phyloP scores from a whole-genome alignment of 2,329 filamentous ascomycete genomes.

The Metarhizium humberi region DNA sequence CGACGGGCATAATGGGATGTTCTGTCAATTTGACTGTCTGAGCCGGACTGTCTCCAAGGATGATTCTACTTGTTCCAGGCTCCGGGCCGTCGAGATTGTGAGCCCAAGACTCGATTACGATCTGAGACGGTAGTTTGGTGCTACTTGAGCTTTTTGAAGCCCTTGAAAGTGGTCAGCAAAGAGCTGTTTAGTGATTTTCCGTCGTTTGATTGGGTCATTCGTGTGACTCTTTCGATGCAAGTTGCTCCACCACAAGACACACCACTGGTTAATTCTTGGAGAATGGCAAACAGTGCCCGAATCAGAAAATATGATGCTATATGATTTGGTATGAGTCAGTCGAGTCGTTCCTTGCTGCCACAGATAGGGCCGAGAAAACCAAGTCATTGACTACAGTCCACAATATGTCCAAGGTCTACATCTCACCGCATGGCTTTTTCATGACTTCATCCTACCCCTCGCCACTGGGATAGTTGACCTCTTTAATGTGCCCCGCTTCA shows the following conservation, averaged over 20 bases:
- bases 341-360: not conserved
- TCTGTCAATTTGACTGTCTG: not conserved
- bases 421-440: not conserved
- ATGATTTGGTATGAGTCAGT: conserved; percentile 5
- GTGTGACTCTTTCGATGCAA: conserved; percentile 6
- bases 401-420: too few relatives aligned
- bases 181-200: not conserved
- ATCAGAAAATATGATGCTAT: not conserved
- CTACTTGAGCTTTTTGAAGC: not conserved
- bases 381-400: not conserved
- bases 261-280: conserved; percentile 1
- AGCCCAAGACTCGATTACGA: not conserved
- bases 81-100: not conserved
- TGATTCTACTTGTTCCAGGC: not conserved
- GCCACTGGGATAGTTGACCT: too few relatives aligned
- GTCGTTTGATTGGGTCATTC: conserved; percentile 6
- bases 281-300: not conserved
- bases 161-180: not conserved
- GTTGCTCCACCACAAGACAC: conserved; percentile 4
- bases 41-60: not conserved
- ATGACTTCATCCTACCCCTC: not conserved
- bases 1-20: conserved; percentile 67
- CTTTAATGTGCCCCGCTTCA: conserved; percentile 17
- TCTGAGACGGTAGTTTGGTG: not conserved
- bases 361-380: not conserved